A percentile compares a stretch with the other conserved stretches of the same genome.
Conservation (phyloP, 306 rosid genomes). For the Vigna mungo region DNA sequence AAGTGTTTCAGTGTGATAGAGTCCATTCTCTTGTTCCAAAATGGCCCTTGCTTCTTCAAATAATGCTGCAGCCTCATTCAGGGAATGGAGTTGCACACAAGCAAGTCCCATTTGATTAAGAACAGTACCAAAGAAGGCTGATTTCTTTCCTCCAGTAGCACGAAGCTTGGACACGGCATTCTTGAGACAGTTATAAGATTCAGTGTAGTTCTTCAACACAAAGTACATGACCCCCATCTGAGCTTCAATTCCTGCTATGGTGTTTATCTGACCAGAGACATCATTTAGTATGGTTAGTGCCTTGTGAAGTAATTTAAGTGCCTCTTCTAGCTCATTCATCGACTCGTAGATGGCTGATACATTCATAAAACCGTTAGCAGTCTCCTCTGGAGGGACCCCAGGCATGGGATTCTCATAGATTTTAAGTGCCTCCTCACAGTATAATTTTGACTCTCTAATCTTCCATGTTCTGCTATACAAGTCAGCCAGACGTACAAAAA, state of each 20-base stretch:
- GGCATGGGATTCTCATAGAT: constrained; percentile 83
- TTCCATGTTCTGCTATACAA: constrained; percentile 83
- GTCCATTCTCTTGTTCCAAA: constrained; percentile 78
- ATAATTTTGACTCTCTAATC: constrained; percentile 74
- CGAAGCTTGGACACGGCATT: constrained; percentile 82
- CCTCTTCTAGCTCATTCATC: constrained; percentile 81
- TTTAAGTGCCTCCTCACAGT: constrained; percentile 83
- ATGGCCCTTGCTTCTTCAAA: constrained; percentile 84
- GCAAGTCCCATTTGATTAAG: constrained; percentile 96
- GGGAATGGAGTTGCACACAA: constrained; percentile 72
- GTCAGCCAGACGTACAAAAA: constrained; percentile 83
- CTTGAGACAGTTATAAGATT: constrained; percentile 74
- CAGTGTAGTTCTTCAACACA: constrained; percentile 70
- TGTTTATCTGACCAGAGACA: constrained; percentile 82
- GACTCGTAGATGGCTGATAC: constrained; percentile 89
- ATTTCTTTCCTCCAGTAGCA: constrained; percentile 79
- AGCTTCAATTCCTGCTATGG: constrained; percentile 93
- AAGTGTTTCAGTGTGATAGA: constrained; percentile 88
- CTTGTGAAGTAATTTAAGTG: constrained; percentile 71
- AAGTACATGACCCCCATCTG: constrained; percentile 92
- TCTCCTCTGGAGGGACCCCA: constrained; percentile 77
- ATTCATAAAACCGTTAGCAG: constrained; percentile 84
- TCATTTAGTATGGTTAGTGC: constrained; percentile 69
- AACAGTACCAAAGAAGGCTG: constrained; percentile 85
- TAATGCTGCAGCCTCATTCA: constrained; percentile 72